Percentiles rank a stretch among this genome's conserved stretches.
phyloP scores from a whole-genome alignment of 495 filamentous ascomycete genomes.

The Saxophila tyrrhenica region DNA sequence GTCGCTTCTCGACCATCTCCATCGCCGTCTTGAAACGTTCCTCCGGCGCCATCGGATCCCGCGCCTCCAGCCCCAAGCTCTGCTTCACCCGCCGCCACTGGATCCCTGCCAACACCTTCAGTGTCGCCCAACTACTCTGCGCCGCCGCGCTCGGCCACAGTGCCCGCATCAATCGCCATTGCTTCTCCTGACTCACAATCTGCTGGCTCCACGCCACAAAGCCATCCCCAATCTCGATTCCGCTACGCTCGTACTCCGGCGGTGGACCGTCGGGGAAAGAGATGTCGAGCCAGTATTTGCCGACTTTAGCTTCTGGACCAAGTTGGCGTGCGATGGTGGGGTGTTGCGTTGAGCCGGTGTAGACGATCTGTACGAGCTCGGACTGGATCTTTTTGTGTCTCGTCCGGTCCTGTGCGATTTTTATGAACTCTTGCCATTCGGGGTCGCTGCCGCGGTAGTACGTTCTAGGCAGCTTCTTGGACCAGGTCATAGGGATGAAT shows the following conservation, averaged over 20 bases:
- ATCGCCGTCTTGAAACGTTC: constrained; percentile 9
- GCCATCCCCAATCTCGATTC: constrained; percentile 47
- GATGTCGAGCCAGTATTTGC: constrained; percentile 48
- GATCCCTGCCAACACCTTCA: constrained; percentile 11
- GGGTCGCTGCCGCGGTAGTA: constrained; percentile 53
- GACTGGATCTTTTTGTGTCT: constrained; percentile 39
- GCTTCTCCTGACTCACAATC: constrained; percentile 31
- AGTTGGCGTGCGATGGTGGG: constrained; percentile 28
- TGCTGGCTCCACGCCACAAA: constrained; percentile 41
- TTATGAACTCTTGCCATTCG: constrained; percentile 58
- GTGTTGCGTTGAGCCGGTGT: constrained; percentile 13
- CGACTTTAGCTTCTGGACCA: constrained; percentile 39
- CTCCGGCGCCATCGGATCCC: constrained; percentile 10
- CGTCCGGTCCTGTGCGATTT: constrained; percentile 42
- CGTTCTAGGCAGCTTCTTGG: constrained; percentile 36
- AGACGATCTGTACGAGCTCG: constrained; percentile 41
- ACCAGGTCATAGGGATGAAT: constrained; percentile 56
- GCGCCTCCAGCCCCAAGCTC: constrained; percentile 14
- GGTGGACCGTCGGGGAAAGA: constrained; percentile 49
- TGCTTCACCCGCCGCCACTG: constrained; percentile 18
- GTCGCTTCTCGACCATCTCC: constrained; percentile 1
- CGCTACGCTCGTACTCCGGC: constrained; percentile 46
- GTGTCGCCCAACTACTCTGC: constrained; percentile 3
- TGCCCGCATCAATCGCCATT: constrained; percentile 29
- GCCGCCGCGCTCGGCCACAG: constrained; percentile 35